Evolutionary conservation across 257 asterid genomes (phyloP), one percentile per base, ranked within the genome.

Genomic region (Solanum piurae): DNA sequence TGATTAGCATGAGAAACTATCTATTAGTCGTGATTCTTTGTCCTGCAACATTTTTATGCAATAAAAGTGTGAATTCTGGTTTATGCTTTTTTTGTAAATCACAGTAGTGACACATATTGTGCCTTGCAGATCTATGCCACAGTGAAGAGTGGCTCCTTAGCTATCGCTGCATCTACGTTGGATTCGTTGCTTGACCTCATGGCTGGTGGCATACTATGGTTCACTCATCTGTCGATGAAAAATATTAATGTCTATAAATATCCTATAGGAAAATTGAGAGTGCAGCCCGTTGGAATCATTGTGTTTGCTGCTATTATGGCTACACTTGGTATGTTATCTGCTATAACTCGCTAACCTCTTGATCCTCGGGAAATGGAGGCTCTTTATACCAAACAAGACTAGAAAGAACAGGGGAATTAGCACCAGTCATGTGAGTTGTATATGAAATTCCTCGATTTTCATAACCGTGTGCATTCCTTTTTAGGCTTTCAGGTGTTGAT

Each of bases 161-260:
- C 99, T 76, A 91, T 96, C 89, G 99, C 99, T 71, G 99, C 99
- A 21, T 96, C 99, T 5, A 96, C 99, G 74, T 88, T 96, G 89
- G 99, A 96, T 92, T 96, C 99, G 1, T 93, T 96, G 49, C 98
- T 96, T 33, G 99, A 96, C 92, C 95, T 96, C 73, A 91, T 96
- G 97, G 99, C 99, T 75, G 99, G 98, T 86, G 98, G 95, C 85
- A 95, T 96, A 89, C 94, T 96, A 74, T 96, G 99, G 99, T 92
- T 96, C 83, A 92, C 96, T 74, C 98, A 96, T 92, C 89, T 94
- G 7, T 91, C 98, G 1, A 95, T 96, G 99, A 95, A 96, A 87
- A 93, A 88, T 33, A 91, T 95, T 23, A 94, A 96, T 92, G 92
- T 96, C 62, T 96, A 96, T 83, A 95, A 94, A 87, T 96, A 95